Evolutionary conservation across 2,329 filamentous ascomycete genomes (phyloP), one percentile per base, ranked within the genome.

Genomic region (Cytospora paraplurivora): DNA sequence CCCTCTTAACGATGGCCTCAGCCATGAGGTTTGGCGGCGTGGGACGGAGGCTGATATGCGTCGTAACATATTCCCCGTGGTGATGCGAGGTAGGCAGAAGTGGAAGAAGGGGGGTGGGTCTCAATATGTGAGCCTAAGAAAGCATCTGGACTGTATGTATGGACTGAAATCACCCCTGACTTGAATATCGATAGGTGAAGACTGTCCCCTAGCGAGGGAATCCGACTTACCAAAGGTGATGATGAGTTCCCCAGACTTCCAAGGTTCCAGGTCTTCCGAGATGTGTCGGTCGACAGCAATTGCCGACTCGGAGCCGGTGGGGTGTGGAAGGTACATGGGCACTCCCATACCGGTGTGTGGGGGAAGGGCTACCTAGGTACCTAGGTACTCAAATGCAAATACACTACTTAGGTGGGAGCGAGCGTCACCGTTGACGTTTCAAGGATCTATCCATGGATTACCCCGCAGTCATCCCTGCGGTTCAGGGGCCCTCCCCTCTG

Each of bases 1-100:
- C 3, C 49, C 33, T 4, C 34, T 10, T 34, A 44, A 56, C 15
- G 19, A 58, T 27, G 27, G 27, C 27, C 27, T 27, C 15, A 55
- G 27, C 37, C 51, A 59, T 11, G 54, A 53, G 8, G 19, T 13
- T 33, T 57, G 13, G 53, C 53, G 41, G 15, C 34, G 27, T 3
- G 52, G 54, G 62, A 59, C 56, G 12, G 59, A 53, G 32, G 65
- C 35, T 41, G 65, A 44, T 61, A 67, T 56, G 49, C 59, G 62
- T 44, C 56, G 62, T 44, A 67, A 53, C 65, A 67, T 67, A 49
- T 50, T 65, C 37, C 38, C 55, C 15, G 51, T 35, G 7, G 41
- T 44, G 35, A 11, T 27, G 11, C 21, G 21, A 44, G 12, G 1
- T 17, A 1, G 17, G 17, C 7, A 44, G 41, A 19, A 17, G 44